Conservation (phyloP, 768 basidiomycete species). For the Chlorophyllum brunneum region DNA sequence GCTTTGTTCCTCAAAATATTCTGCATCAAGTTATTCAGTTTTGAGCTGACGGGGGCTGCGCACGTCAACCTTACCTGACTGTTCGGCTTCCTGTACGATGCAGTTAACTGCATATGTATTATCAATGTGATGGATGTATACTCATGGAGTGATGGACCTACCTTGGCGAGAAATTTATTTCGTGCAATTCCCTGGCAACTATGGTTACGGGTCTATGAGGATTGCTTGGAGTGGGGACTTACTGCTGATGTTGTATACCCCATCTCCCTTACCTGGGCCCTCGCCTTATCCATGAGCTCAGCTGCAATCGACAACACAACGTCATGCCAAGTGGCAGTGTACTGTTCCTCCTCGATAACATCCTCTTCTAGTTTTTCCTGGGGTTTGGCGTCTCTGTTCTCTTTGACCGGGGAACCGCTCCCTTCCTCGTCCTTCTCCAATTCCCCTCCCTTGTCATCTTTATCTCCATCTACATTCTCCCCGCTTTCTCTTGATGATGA, state of each 20-base stretch:
- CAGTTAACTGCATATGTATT: constrained; percentile 56
- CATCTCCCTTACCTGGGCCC: constrained; percentile 65
- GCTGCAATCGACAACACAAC: constrained; percentile 87
- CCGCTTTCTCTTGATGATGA: background rate
- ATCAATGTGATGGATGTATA: background rate
- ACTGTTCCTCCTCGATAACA: constrained; percentile 24
- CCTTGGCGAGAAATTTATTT: constrained; percentile 96
- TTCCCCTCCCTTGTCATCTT: background rate
- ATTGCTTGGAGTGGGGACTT: constrained; percentile 22
- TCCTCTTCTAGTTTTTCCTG: background rate
- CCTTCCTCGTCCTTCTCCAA: background rate
- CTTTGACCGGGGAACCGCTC: background rate
- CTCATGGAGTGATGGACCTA: constrained; percentile 21
- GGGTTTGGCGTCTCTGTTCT: background rate
- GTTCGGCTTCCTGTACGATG: constrained; percentile 90
- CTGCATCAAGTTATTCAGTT: constrained; percentile 32
- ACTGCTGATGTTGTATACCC: constrained; percentile 96
- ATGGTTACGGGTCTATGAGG: background rate
- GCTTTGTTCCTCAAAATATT: constrained; percentile 80
- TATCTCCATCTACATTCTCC: constrained; percentile 4
- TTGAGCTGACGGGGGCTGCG: background rate
- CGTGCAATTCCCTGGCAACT: constrained; percentile 72
- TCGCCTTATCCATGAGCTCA: constrained; percentile 75
- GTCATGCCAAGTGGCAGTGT: constrained; percentile 78
- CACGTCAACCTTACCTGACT: constrained; percentile 59